phyloP scores from a whole-genome alignment of 352 stramenopile genomes.

The Globisporangium echinulatum region DNA sequence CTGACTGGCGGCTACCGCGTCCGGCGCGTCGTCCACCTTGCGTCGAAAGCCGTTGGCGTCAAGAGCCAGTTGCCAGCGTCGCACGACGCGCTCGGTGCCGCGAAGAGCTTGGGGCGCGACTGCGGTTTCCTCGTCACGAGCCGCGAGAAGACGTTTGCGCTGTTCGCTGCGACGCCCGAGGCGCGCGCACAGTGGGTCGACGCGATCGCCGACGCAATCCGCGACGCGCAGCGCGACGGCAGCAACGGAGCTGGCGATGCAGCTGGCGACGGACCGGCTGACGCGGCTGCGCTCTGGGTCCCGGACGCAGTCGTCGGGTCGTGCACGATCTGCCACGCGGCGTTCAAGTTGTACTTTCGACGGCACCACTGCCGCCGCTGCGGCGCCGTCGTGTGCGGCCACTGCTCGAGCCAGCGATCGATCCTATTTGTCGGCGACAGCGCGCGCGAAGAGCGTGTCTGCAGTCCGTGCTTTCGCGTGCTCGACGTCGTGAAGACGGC shows the following conservation, averaged over 20 bases:
- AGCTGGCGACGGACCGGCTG: constrained; percentile 30
- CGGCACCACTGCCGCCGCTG: constrained; percentile 78
- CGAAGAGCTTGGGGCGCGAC: constrained; percentile 34
- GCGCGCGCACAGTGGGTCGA: constrained; percentile 52
- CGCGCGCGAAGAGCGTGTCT: constrained; percentile 60
- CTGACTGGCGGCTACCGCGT: constrained; percentile 70
- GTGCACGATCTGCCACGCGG: constrained; percentile 60
- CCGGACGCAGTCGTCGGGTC: constrained; percentile 56
- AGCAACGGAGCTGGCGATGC: constrained; percentile 23
- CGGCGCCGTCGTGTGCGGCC: constrained; percentile 69
- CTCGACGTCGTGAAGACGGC: constrained; percentile 60
- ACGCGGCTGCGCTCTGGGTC: constrained; percentile 71
- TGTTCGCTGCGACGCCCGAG: constrained; percentile 51
- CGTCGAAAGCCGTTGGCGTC: constrained; percentile 66
- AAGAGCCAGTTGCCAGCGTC: constrained; percentile 47
- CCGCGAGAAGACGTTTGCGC: constrained; percentile 76
- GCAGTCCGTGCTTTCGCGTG: constrained; percentile 56
- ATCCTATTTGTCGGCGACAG: constrained; percentile 70
- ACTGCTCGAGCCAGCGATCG: constrained; percentile 59
- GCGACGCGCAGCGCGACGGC: constrained; percentile 32
- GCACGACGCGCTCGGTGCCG: constrained; percentile 43
- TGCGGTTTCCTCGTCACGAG: constrained; percentile 75
- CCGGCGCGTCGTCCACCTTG: constrained; percentile 61
- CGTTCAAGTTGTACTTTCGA: constrained; percentile 75
- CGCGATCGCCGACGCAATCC: constrained; percentile 45